These are phyloP conservation scores for Cladophialophora chaetospira DNA, from an alignment of 2,329 filamentous ascomycete species.

Conservation along the genomic window DNA sequence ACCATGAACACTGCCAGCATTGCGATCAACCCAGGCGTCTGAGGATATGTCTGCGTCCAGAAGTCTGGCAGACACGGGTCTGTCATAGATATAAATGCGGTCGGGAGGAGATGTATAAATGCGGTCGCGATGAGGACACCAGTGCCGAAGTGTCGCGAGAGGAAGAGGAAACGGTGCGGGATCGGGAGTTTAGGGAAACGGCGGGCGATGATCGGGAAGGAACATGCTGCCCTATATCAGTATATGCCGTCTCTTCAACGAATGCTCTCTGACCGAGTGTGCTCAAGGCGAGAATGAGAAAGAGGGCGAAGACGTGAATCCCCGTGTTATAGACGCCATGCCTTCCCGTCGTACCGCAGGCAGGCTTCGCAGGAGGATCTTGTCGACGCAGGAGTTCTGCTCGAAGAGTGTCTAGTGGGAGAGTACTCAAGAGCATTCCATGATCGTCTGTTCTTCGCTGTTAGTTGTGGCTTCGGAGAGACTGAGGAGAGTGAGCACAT, in stretches of 20 bases:
- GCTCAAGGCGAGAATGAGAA: slow-evolving; percentile 66
- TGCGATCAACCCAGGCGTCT: slow-evolving; percentile 53
- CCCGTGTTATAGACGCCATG: slow-evolving; percentile 60
- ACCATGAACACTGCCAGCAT: slow-evolving; percentile 49
- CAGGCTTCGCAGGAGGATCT: slow-evolving; percentile 45
- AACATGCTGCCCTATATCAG: slow-evolving; percentile 56
- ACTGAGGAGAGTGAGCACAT: background rate
- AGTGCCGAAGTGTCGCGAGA: slow-evolving; percentile 75
- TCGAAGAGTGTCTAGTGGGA: slow-evolving; percentile 43
- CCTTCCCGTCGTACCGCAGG: slow-evolving; percentile 50
- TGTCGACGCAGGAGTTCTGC: slow-evolving; percentile 55
- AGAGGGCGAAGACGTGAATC: slow-evolving; percentile 67
- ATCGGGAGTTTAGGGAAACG: slow-evolving; percentile 59
- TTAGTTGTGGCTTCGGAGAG: background rate
- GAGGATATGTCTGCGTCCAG: slow-evolving; percentile 50
- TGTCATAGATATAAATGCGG: slow-evolving; percentile 66
- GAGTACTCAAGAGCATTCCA: slow-evolving; percentile 14
- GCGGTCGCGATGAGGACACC: slow-evolving; percentile 84
- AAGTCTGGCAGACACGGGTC: slow-evolving; percentile 61
- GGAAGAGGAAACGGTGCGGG: slow-evolving; percentile 63
- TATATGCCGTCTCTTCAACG: background rate
- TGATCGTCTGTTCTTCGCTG: slow-evolving; percentile 18
- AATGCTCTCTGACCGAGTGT: slow-evolving; percentile 52
- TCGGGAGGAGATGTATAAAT: slow-evolving; percentile 75
- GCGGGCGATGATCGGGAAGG: slow-evolving; percentile 66